Evolutionary conservation across 1,139 yeast species (phyloP).

Genomic region (Yamadazyma diddensiae): DNA sequence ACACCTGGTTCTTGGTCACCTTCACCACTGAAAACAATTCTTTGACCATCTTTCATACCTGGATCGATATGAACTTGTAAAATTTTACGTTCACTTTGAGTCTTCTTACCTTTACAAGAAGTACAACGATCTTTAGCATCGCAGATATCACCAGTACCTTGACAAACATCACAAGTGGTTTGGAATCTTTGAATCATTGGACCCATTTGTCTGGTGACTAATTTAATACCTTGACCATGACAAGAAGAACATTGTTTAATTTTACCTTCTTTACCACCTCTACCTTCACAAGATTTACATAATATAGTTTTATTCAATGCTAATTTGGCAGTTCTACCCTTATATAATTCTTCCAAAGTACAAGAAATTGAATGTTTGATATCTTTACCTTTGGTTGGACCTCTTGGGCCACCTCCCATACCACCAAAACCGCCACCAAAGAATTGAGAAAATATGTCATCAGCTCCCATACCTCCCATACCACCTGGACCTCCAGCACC

Average conservation of each 20-base stretch:
- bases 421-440: constrained; percentile 67
- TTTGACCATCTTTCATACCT: constrained; percentile 96
- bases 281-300: constrained; percentile 88
- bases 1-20: constrained; percentile 97
- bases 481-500: constrained; percentile 74
- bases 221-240: constrained; percentile 87
- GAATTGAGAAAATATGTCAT: constrained; percentile 90
- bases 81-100: constrained; percentile 83
- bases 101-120: constrained; percentile 85
- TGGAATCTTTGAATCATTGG: constrained; percentile 99
- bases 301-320: constrained; percentile 89
- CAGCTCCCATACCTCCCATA: constrained; percentile 77
- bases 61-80: constrained; percentile 93
- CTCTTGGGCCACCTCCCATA: constrained; percentile 58
- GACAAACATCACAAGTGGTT: constrained; percentile 88
- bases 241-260: constrained; percentile 86
- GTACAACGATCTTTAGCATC: constrained; percentile 89
- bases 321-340: constrained; percentile 91
- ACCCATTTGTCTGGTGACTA: constrained; percentile 98
- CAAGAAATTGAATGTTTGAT: constrained; percentile 86
- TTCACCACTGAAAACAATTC: constrained; percentile 87
- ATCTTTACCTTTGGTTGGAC: constrained; percentile 88
- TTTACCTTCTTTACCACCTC: constrained; percentile 92
- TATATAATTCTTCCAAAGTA: constrained; percentile 87
- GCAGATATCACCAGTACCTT: constrained; percentile 88